phyloP scores from a whole-genome alignment of 768 basidiomycete species.

The Favolaschia claudopus region DNA sequence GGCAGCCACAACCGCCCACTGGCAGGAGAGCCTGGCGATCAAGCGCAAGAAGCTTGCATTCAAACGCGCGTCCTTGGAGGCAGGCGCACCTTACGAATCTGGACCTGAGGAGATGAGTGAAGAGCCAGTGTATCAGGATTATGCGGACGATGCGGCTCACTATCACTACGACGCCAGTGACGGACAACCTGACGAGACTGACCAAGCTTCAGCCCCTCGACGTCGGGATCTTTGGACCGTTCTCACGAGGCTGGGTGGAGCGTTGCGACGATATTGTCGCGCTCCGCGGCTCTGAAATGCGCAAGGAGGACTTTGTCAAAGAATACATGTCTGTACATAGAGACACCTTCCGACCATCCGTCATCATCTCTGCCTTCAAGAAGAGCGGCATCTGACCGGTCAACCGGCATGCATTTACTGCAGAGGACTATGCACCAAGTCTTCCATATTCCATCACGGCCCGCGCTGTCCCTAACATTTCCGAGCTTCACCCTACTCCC shows the following conservation, averaged over 20 bases:
- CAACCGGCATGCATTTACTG: conserved; percentile 30
- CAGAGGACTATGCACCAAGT: conserved; percentile 33
- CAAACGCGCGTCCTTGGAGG: too few species aligned
- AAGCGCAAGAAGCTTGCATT: too few species aligned
- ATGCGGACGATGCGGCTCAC: too few species aligned
- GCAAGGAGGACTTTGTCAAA: conserved; percentile 32
- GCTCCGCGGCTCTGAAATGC: conserved; percentile 32
- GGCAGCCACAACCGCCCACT: too few species aligned
- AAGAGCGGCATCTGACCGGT: conserved; percentile 32
- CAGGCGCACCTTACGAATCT: too few species aligned
- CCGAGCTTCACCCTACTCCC: too few species aligned
- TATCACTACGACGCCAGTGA: too few species aligned
- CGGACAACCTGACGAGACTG: too few species aligned
- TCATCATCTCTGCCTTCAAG: conserved; percentile 28
- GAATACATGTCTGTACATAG: conserved; percentile 37
- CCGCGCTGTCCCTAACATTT: not conserved
- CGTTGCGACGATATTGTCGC: conserved; percentile 31
- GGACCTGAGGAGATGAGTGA: too few species aligned
- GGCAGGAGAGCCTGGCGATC: too few species aligned
- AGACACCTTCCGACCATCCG: conserved; percentile 21
- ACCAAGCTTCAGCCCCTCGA: conserved; percentile 52
- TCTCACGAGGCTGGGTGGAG: conserved; percentile 38
- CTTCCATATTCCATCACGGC: conserved; percentile 9
- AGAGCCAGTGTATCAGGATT: too few species aligned
- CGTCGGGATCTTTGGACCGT: conserved; percentile 48